Base-by-base conservation (phyloP, 805 yeast genomes). In the Starmerella stellata region DNA sequence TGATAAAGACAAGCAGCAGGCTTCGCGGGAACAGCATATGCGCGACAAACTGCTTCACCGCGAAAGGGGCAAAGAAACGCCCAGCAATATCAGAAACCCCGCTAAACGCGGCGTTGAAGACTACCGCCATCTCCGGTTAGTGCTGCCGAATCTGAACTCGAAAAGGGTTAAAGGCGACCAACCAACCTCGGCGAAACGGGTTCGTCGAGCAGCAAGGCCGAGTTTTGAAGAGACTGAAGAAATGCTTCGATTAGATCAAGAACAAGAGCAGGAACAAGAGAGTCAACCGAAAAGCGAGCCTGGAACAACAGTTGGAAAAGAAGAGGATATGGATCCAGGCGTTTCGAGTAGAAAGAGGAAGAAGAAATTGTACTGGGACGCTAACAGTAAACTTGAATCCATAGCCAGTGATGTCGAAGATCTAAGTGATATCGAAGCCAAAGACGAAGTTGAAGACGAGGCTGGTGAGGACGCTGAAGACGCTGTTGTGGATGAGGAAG, bases 81-180 rank as follows among this genome's bases (percentile, higher is more conserved):
- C 21, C 34, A 45, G 48, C 30, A 29, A 25, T 20, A 18, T 45
- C 14, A 40, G 48, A 9, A 41, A 45, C 21, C 32, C 40, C 8
- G 39, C 41, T 1, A 21, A 21, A 15, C 28, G 28, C 5, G 44
- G 43, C 5, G 21, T 16, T 2, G 48, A 45, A 32, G 48, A 45
- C 34, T 45, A 45, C 23, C 40, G 48, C n/a, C 48, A 45, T 32
- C 23, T 34, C 17, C 42, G 47, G 21, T 4, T 31, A 14, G 21
- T 30, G n/a, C 19, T 13, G 21, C 31, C 36, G 14, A 30, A 9
- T 20, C n/a, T n/a, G n/a, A n/a, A n/a, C n/a, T n/a, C n/a, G n/a
- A n/a, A n/a, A n/a, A n/a, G n/a, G n/a, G n/a, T n/a, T n/a, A n/a
- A n/a, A n/a, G n/a, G n/a, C n/a, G n/a, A n/a, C n/a, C n/a, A n/a